These are phyloP conservation scores for Podospora sp. DNA, from an alignment of 495 filamentous ascomycete genomes.

Conservation along the genomic window DNA sequence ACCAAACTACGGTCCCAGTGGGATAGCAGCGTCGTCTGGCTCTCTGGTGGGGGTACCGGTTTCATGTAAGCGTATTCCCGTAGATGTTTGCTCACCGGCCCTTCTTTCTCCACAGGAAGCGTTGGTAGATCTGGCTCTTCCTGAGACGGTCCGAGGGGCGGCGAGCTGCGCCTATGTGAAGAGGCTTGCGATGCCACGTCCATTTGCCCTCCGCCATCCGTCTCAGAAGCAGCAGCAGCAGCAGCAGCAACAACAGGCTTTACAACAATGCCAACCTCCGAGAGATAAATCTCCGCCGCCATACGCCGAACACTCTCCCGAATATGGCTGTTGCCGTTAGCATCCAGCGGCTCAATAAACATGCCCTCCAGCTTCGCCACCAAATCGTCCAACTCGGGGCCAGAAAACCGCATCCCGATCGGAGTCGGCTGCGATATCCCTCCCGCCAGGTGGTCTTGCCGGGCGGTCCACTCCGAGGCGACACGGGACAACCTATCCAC, in stretches of 20 bases:
- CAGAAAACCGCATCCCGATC: not conserved
- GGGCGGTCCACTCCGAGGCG: not conserved
- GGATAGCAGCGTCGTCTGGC: constrained; percentile 6
- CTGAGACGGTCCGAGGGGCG: constrained; percentile 19
- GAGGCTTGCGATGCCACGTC: constrained; percentile 11
- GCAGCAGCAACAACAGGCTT: not conserved
- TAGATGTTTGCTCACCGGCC: constrained; percentile 20
- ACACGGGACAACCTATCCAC: not conserved
- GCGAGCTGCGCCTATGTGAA: constrained; percentile 27
- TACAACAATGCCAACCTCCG: constrained; percentile 27
- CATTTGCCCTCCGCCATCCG: not conserved
- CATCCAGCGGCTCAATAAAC: constrained; percentile 9
- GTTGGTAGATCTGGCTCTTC: not conserved
- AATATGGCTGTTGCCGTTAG: not conserved
- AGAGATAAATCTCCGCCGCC: constrained; percentile 31
- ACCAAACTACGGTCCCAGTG: constrained; percentile 28
- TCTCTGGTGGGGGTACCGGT: not conserved
- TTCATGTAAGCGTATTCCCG: constrained; percentile 31
- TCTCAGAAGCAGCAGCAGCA: constrained; percentile 6
- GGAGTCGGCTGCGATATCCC: not conserved
- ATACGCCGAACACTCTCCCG: constrained; percentile 20
- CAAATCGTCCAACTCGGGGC: constrained; percentile 18
- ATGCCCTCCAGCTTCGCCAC: constrained; percentile 13
- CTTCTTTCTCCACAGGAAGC: not conserved
- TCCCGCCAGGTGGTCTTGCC: not conserved